Evolutionary conservation across 2,329 filamentous ascomycete species (phyloP), one percentile per base, ranked within the genome.

Genomic region (Fusarium dlaminii): DNA sequence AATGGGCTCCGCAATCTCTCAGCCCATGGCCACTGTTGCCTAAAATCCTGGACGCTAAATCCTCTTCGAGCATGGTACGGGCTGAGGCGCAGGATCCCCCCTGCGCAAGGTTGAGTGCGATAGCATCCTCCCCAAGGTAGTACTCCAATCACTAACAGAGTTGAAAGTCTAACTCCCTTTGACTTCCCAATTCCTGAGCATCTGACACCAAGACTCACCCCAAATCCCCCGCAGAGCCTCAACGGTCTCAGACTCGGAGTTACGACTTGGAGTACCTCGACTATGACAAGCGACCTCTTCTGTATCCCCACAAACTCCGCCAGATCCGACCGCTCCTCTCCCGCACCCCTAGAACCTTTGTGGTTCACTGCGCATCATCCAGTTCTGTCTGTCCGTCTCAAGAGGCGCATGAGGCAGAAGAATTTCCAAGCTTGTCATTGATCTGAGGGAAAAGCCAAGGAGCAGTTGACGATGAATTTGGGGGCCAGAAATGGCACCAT

Each of bases 21-120:
- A 80, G 77, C 77, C 80, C 74, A 67, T 74, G 63, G 73, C 51
- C 51, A 76, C 80, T 82, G 80, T 79, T 82, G 80, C 80, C 80
- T 82, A 70, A 77, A 79, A 54, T 40, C 34, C 51, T 40, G 20
- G 27, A 40, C 51, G 52, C 30, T 30, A 39, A 29, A 20, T 48
- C 24, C 58, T 58, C 61, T 75, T 80, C 70, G 48, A 56, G 71
- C 15, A 43, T 77, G 78, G 76, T 51, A 52, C 65, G 67, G 72
- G 71, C 65, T 78, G 79, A 78, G 80, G 77, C 80, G 78, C 73
- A 78, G 58, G 63, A 46, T 51, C 3, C 70, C 68, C 73, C 75
- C 61, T 78, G 68, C 61, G 13, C 24, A 22, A 70, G 34, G 69
- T 77, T 39, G 29, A 63, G 29, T 20, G 12, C 65, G 63, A 49